Evolutionary conservation across 169 alveolate genomes (phyloP), one percentile per base, ranked within the genome.

Genomic region (Eimeria mitis): DNA sequence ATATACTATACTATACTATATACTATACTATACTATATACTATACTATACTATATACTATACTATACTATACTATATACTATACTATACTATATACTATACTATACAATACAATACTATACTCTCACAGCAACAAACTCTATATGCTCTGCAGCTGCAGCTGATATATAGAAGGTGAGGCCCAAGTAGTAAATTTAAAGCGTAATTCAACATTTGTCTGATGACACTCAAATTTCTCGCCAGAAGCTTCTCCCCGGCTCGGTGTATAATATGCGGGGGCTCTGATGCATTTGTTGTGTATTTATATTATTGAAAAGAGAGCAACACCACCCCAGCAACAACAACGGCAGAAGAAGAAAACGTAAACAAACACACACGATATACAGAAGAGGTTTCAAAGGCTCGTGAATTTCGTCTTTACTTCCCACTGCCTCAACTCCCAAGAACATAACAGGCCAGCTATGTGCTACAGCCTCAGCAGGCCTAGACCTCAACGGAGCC

Each of bases 171-270:
- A n/a, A n/a, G n/a, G n/a, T n/a, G n/a, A n/a, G n/a, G n/a, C n/a
- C n/a, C n/a, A n/a, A 23, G 78, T 31, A 68, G 78, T 68, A n/a
- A 14, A 34, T 31, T 68, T 68, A 68, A 68, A 68, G 78, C 40
- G 75, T n/a, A 34, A 40, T 75, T 75, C 85, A 75, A 75, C 78
- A 44, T 68, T 75, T 40, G 61, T 75, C 37, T 75, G 11, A 40
- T 75, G 85, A 75, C 85, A 75, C 85, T 75, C 85, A 75, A 75
- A 75, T 75, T 75, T n/a, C 78, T 42, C 61, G 56, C 61, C 85
- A 40, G 85, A 42, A 75, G 19, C 85, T 34, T 75, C 37, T 61
- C 59, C 59, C 21, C 59, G 16, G 37, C 42, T 40, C 75, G 42
- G 14, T 65, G 13, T 65, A 16, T 2, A 3, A 28, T 59, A 59